phyloP scores from a whole-genome alignment of 2,329 filamentous ascomycete species.

The Pleomassaria siparia region DNA sequence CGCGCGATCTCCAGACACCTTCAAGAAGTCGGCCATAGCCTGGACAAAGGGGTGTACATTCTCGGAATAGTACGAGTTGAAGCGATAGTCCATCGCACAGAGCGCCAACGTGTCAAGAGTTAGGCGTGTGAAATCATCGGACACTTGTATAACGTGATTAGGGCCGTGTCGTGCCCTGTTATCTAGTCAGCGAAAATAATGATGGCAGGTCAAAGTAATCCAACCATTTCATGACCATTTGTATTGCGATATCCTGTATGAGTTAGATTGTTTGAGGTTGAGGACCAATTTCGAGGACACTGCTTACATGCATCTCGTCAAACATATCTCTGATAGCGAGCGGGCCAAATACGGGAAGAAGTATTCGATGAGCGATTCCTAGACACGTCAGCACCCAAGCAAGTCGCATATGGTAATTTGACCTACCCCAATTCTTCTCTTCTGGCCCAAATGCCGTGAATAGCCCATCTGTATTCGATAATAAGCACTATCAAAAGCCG shows the following conservation, averaged over 20 bases:
- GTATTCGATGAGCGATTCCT: slow-evolving; percentile 63
- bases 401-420: background rate
- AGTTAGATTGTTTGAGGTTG: slow-evolving; percentile 45
- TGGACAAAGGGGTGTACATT: slow-evolving; percentile 41
- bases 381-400: background rate
- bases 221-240: slow-evolving; percentile 66
- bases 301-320: slow-evolving; percentile 43
- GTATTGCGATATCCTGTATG: slow-evolving; percentile 66
- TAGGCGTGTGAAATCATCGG: slow-evolving; percentile 42
- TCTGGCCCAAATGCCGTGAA: slow-evolving; percentile 45
- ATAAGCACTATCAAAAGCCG: background rate
- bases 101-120: slow-evolving; percentile 44
- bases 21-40: slow-evolving; percentile 43
- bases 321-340: slow-evolving; percentile 70
- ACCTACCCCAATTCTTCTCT: slow-evolving; percentile 41
- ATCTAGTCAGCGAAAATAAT: background rate
- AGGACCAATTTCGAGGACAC: background rate
- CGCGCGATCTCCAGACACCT: slow-evolving; percentile 37
- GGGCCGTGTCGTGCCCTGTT: slow-evolving; percentile 54
- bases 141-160: slow-evolving; percentile 35
- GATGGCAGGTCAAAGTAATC: background rate
- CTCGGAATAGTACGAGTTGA: slow-evolving; percentile 44
- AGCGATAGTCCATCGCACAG: slow-evolving; percentile 46
- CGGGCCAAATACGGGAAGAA: slow-evolving; percentile 71
- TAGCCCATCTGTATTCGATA: slow-evolving; percentile 31